Evolutionary conservation across 192 early-diverging fungal species (phyloP), one percentile per base, ranked within the genome.

Genomic region (Ramicandelaber brevisporus): DNA sequence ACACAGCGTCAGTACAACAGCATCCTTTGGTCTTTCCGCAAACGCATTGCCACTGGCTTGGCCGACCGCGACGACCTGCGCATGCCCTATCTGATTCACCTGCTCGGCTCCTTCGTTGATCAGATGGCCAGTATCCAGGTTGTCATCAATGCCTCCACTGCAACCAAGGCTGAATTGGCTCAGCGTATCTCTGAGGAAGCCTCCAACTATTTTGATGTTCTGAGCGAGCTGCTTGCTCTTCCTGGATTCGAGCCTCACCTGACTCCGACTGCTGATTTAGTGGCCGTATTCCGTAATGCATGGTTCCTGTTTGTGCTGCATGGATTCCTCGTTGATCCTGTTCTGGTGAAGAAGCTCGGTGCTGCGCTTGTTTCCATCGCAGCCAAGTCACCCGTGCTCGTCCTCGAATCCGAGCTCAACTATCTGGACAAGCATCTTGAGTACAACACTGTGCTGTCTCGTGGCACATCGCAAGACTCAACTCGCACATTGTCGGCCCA

Each of bases 291-390:
- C 55, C 63, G 88, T 26, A 81, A 83, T 44, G 63, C 81, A 20
- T 98, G 92, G 92, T 70, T 95, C 37, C 73, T 80, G 30, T 59
- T 75, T 30, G 71, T 83, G 2, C 44, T 76, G 7, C 71, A 65
- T 43, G 72, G 86, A 1, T 70, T 81, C 30, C 54, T 72, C 18
- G 59, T 68, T 6, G 65, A 78, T 18, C 61, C 70, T 1, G 46
- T 59, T 7, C 87, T 83, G 64, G 61, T 70, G 14, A 57, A 53
- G 10, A 74, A 78, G 13, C 90, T 81, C 71, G 48, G 63, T 35
- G 44, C 48, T 2, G 53, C 73, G 1, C 57, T 87, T 41, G 25
- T 57, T 0, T 21, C 56, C 3, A 70, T 97, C 45, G 86, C 92
- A 6, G 55, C 60, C 31, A 81, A 77, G 26, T 77, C 88, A 2